Percentiles rank a stretch among this genome's conserved stretches.
Conservation (phyloP, 176 grass and related monocot species). For the Triticum dicoccoides region DNA sequence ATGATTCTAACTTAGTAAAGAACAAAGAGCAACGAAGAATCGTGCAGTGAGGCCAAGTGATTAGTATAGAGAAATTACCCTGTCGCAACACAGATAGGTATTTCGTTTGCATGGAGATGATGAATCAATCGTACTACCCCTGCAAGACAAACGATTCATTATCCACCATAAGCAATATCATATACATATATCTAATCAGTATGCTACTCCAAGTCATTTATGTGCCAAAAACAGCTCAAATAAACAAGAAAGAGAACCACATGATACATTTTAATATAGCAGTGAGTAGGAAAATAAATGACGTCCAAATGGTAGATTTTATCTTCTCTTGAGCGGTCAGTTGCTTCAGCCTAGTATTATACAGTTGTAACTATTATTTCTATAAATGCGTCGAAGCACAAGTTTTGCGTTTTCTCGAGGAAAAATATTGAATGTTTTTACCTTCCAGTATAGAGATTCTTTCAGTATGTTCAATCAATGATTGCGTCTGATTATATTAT, state of each 20-base stretch:
- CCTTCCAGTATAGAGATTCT: not conserved
- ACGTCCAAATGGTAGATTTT: not conserved
- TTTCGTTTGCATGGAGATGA: constrained; percentile 69
- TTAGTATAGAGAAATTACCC: constrained; percentile 43
- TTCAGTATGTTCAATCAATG: not conserved
- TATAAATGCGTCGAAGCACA: not conserved
- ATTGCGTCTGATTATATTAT: not conserved
- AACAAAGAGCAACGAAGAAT: not conserved
- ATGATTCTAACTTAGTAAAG: constrained; percentile 5
- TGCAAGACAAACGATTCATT: constrained; percentile 33
- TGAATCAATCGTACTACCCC: constrained; percentile 59
- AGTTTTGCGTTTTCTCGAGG: not conserved
- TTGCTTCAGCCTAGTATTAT: too few species aligned
- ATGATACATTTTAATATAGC: not conserved
- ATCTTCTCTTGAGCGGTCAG: not conserved
- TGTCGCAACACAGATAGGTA: constrained; percentile 86
- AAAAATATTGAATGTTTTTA: too few species aligned
- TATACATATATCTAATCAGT: not conserved
- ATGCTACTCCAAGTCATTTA: not conserved
- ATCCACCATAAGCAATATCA: not conserved
- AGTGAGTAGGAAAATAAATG: not conserved
- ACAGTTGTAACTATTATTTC: not conserved
- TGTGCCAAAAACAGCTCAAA: not conserved
- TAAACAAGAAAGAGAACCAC: not conserved
- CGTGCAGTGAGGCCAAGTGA: not conserved